Evolutionary conservation across 176 grass and related monocot species (phyloP), one percentile per base, ranked within the genome.

Genomic region (Oryza meyeriana): DNA sequence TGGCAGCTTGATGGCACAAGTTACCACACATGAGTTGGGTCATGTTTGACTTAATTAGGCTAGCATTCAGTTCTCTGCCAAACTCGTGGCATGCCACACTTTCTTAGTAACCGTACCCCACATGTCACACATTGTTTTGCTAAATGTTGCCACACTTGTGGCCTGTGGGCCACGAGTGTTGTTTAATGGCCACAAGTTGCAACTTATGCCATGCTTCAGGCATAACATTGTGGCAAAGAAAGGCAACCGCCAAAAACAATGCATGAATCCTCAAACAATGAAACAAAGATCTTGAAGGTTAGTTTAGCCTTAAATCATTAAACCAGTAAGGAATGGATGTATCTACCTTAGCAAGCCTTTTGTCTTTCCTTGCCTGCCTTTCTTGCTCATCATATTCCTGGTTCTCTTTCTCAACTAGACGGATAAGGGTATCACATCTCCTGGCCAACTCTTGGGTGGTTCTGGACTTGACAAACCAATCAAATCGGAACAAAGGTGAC

Each of bases 381-480:
- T 99, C 96, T 50, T 84, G 88, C 69, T 99, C 96, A 77, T 99
- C 96, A 78, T 91, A 88, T 88, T 99, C 96, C 80, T 99, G 96
- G 65, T 99, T 99, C 77, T 99, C 96, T 74, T 99, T 99, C 89
- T 99, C 96, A 22, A 99, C 90, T 11, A 99, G 83, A 6, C 96
- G 91, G 78, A 99, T 93, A 78, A 99, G 93, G 3, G 93, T 99
- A 85, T 99, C 96, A 77, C 96, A 99, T 24, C 96, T 81, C 82
- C 96, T 91, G 74, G 92, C 88, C 78, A 99, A 89, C 79, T 99
- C 96, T 85, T 99, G 96, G 10, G 89, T 87, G 61, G 93, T 99
- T 28, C 96, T 94, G 0, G 96, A 95, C 76, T 99, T 99, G 68
- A 99, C 96, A 90, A 99, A 99, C 96, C 96, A 99, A 69, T 99